Percentiles rank a stretch among this genome's conserved stretches.
Evolutionary conservation across 106 monocot genomes (phyloP).

Genomic region (Apostasia shenzhenica): DNA sequence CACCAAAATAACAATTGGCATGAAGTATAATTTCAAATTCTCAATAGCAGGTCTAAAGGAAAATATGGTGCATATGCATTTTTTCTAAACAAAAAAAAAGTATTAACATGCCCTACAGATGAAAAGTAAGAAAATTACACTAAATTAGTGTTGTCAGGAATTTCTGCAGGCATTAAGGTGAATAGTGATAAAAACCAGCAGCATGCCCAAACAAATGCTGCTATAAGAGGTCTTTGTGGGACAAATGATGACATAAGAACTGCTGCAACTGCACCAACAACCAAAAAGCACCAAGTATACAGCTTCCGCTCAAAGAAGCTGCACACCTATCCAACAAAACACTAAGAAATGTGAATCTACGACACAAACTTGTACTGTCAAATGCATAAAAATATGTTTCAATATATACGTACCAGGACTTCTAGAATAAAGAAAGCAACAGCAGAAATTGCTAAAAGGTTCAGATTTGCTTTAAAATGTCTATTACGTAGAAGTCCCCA

Average conservation of each 20-base stretch:
- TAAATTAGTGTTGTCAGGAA: conserved; percentile 78
- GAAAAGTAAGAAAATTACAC: conserved; percentile 51
- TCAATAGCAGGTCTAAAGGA: not conserved
- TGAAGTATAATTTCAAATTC: not conserved
- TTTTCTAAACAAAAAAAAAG: not conserved
- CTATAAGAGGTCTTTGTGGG: conserved; percentile 27
- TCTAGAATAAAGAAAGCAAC: conserved; percentile 61
- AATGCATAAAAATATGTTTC: not conserved
- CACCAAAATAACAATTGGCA: not conserved
- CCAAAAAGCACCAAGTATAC: conserved; percentile 83
- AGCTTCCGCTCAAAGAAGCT: conserved; percentile 84
- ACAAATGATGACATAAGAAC: conserved; percentile 15
- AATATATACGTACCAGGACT: conserved; percentile 53
- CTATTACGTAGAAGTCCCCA: conserved; percentile 37
- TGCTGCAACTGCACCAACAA: conserved; percentile 42
- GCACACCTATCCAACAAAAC: conserved; percentile 35
- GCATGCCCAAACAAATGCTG: conserved; percentile 39
- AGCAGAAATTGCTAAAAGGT: conserved; percentile 28
- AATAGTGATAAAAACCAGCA: conserved; percentile 86
- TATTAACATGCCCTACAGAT: not conserved
- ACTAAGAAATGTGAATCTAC: not conserved
- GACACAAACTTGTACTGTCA: not conserved
- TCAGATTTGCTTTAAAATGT: conserved; percentile 27
- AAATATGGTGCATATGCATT: not conserved
- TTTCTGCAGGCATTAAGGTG: conserved; percentile 94